These are phyloP conservation scores for Magnusiomyces ingens DNA, from an alignment of 1,139 yeast species.

Conservation along the genomic window DNA sequence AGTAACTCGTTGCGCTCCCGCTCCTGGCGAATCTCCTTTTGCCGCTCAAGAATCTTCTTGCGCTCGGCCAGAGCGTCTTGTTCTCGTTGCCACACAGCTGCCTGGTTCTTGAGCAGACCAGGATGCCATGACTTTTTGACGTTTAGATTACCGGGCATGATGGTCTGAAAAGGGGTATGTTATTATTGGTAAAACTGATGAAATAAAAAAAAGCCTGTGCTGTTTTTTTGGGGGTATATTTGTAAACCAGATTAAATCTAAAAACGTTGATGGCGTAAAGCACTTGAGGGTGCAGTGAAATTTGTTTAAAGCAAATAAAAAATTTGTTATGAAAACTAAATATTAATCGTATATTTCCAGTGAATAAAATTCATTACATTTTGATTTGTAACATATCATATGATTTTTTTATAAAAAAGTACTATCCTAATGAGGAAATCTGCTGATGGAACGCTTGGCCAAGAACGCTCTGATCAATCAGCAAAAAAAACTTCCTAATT, in stretches of 20 bases:
- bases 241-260: too few relatives aligned
- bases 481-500: too few relatives aligned
- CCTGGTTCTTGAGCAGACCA: conserved; percentile 74
- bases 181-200: not conserved
- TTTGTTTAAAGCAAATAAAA: too few relatives aligned
- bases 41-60: conserved; percentile 56
- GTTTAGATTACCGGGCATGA: conserved; percentile 70
- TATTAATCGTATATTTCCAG: not conserved
- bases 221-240: too few relatives aligned
- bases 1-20: conserved; percentile 55
- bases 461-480: too few relatives aligned
- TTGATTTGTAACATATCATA: too few relatives aligned
- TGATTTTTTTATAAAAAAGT: too few relatives aligned
- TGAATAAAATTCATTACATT: not conserved
- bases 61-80: conserved; percentile 71
- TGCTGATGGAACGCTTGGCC: too few relatives aligned
- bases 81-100: conserved; percentile 78
- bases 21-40: conserved; percentile 58
- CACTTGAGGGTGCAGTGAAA: too few relatives aligned
- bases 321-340: not conserved
- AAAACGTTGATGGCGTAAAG: too few relatives aligned
- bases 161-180: not conserved
- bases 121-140: conserved; percentile 96
- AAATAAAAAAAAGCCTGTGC: not conserved
- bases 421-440: too few relatives aligned